Conservation (phyloP, 352 stramenopile species). For the Globisporangium radiosum region DNA sequence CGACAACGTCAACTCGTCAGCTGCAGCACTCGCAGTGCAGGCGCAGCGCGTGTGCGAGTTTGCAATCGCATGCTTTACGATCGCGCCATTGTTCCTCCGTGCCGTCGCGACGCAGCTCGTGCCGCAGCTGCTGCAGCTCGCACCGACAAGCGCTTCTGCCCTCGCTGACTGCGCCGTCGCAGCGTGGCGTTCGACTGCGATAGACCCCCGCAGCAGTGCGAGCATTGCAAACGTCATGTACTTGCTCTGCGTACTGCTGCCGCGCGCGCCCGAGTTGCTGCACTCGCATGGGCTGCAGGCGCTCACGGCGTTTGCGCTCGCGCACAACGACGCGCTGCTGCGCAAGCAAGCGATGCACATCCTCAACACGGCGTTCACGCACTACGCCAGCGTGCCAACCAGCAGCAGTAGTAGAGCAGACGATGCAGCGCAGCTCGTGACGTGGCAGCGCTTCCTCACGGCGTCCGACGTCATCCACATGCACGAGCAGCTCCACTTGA, state of each 20-base stretch:
- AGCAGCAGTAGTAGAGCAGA: background rate
- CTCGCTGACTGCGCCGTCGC: slow-evolving; percentile 18
- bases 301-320: slow-evolving; percentile 46
- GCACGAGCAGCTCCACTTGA: slow-evolving; percentile 75
- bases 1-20: background rate
- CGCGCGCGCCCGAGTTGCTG: slow-evolving; percentile 36
- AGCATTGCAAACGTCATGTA: slow-evolving; percentile 51
- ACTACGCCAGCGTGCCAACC: slow-evolving; percentile 23
- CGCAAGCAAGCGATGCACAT: slow-evolving; percentile 68
- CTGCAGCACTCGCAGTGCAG: slow-evolving; percentile 6
- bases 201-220: slow-evolving; percentile 6
- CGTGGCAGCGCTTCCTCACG: slow-evolving; percentile 67
- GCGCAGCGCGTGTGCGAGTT: slow-evolving; percentile 28
- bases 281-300: slow-evolving; percentile 28
- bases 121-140: slow-evolving; percentile 25
- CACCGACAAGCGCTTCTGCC: slow-evolving; percentile 2
- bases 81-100: slow-evolving; percentile 35
- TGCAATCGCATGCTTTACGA: slow-evolving; percentile 32
- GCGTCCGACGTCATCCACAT: slow-evolving; percentile 80
- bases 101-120: slow-evolving; percentile 42
- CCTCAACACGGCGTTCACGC: slow-evolving; percentile 56
- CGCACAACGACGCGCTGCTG: slow-evolving; percentile 42
- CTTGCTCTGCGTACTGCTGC: slow-evolving; percentile 52
- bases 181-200: slow-evolving; percentile 12
- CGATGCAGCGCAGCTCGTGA: slow-evolving; percentile 6